Base-by-base conservation (phyloP, 164 flowering plant genomes). In the Annona cherimola region DNA sequence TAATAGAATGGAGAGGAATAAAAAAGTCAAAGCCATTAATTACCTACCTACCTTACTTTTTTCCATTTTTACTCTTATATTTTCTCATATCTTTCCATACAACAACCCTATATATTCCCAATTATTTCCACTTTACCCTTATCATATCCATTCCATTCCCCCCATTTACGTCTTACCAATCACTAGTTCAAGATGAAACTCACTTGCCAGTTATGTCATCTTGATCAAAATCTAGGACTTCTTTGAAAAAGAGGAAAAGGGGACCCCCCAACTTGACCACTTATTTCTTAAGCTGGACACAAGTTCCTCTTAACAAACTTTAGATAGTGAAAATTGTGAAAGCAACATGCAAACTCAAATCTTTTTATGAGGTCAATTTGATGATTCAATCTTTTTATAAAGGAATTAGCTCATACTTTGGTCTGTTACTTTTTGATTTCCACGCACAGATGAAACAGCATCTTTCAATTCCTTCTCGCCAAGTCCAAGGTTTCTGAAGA, bases 381-480 rank as follows among this genome's bases (percentile, higher is more conserved):
- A 43, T 14, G 12, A 66, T 14, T 19, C 55, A 26, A 68, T 26
- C 14, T 19, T 46, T 12, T 5, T 9, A n/a, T 39, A 70, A 42
- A 64, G 5, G 1, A 63, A 11, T 26, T 40, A 62, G 8, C 16
- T 42, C 73, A 50, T 93, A 96, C 99, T 93, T 79, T 91, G 97
- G 81, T 96, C 97, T 65, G 95, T 89, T 19, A 96, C 98, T 80
- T 85, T 82, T 74, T 96, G 95, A 79, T 77, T 89, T 62, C 99
- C 99, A 66, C 97, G 93, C 68, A 96, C 88, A 75, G 90, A 92
- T 69, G 77, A 64, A 74, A 96, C 78, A n/a, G 98, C 91, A 55
- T 96, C 98, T 79, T 86, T 90, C 80, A 96, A 82, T 71, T 81
- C 88, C 76, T 88, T 85, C 82, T 90, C 98, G 64, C 81, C 83